These are phyloP conservation scores for Gastrolobium villosum DNA, from an alignment of 306 rosid genomes.

Conservation along the genomic window DNA sequence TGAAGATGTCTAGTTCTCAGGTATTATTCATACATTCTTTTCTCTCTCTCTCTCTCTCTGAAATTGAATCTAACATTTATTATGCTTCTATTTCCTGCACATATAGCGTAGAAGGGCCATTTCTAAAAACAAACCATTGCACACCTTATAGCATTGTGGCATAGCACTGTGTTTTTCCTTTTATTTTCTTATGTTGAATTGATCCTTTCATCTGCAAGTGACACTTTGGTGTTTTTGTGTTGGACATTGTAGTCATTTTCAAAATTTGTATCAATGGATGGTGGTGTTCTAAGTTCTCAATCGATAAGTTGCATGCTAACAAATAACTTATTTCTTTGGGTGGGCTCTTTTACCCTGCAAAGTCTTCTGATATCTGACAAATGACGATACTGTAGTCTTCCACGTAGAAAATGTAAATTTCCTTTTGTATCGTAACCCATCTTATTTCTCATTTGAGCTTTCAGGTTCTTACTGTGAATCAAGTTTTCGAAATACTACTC, in stretches of 20 bases:
- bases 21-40: slow-evolving; percentile 48
- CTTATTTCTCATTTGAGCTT: slow-evolving; percentile 38
- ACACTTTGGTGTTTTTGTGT: not conserved
- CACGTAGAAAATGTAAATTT: not conserved
- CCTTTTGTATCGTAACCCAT: slow-evolving; percentile 22
- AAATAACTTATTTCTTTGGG: slow-evolving; percentile 8
- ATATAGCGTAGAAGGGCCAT: not conserved
- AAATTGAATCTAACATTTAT: slow-evolving; percentile 5
- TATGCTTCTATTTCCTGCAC: not conserved
- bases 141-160: slow-evolving; percentile 7
- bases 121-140: not conserved
- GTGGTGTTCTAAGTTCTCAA: not conserved
- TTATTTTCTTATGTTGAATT: not conserved
- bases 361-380: not conserved
- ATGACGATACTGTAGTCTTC: not conserved
- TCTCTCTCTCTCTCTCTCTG: not conserved
- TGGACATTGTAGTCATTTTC: slow-evolving; percentile 18
- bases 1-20: slow-evolving; percentile 95
- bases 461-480: slow-evolving; percentile 97
- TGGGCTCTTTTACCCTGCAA: not conserved
- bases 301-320: slow-evolving; percentile 27
- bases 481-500: slow-evolving; percentile 71
- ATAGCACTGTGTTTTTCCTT: slow-evolving; percentile 12
- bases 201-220: not conserved
- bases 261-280: slow-evolving; percentile 22